These are phyloP conservation scores for Agrocybe pediades DNA, from an alignment of 768 basidiomycete genomes.

Conservation along the genomic window DNA sequence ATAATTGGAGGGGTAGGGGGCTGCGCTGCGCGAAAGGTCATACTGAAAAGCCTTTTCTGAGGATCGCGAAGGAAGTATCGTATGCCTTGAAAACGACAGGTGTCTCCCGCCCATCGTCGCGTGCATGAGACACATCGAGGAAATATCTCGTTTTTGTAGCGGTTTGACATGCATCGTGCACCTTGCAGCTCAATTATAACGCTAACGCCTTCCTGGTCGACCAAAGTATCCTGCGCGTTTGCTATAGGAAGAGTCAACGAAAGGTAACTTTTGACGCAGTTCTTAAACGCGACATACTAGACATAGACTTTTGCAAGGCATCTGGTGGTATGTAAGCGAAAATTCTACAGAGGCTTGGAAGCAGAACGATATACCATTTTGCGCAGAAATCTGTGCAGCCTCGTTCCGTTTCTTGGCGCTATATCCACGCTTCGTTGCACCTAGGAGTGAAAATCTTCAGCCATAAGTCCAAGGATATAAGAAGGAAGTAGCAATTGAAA, in stretches of 20 bases:
- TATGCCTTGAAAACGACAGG: constrained; percentile 85
- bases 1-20: constrained; percentile 58
- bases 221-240: neutral
- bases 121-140: constrained; percentile 85
- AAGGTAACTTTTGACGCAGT: neutral
- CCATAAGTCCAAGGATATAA: constrained; percentile 5
- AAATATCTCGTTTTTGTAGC: constrained; percentile 71
- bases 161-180: constrained; percentile 83
- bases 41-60: constrained; percentile 58
- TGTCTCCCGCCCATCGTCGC: constrained; percentile 86
- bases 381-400: constrained; percentile 62
- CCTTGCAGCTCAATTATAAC: constrained; percentile 72
- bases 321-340: neutral
- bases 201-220: neutral
- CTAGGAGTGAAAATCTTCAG: constrained; percentile 21
- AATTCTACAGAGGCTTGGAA: neutral
- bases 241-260: neutral
- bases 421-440: constrained; percentile 64
- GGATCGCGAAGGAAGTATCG: constrained; percentile 72
- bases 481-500: neutral
- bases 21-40: constrained; percentile 66
- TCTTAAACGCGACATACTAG: neutral
- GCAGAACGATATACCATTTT: constrained; percentile 51
- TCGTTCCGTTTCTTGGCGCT: constrained; percentile 75
- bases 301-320: constrained; percentile 15